These are phyloP conservation scores for Phytopythium ostracodes DNA, from an alignment of 352 stramenopile genomes.

Conservation along the genomic window DNA sequence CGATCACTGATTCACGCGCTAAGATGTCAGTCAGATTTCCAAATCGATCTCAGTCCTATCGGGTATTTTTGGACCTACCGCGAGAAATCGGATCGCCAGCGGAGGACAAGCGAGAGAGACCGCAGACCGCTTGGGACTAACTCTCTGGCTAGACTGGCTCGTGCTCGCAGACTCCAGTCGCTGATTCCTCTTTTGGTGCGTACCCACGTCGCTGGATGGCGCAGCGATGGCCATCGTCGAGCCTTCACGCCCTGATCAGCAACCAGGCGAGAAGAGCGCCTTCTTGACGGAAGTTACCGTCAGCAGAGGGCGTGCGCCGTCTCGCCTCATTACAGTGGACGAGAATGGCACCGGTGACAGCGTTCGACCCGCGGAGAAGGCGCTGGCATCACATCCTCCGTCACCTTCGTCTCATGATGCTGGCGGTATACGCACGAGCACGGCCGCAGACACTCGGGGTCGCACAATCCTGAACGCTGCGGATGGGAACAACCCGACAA, in stretches of 20 bases:
- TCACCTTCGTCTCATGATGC: not conserved
- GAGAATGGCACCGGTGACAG: not conserved
- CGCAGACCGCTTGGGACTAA: not conserved
- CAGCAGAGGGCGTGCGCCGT: not conserved
- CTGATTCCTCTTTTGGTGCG: not conserved
- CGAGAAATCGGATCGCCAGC: not conserved
- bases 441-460: not conserved
- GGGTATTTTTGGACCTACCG: not conserved
- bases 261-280: not conserved
- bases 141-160: not conserved
- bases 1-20: not conserved
- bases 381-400: not conserved
- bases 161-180: not conserved
- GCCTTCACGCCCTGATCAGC: not conserved
- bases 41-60: not conserved
- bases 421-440: not conserved
- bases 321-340: not conserved
- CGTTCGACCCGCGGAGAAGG: slow-evolving; percentile 2
- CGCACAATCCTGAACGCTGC: not conserved
- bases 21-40: not conserved
- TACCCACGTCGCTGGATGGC: not conserved
- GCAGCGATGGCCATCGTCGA: slow-evolving; percentile 3
- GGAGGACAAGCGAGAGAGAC: not conserved
- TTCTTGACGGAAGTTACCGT: slow-evolving; percentile 4
- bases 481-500: not conserved